A percentile compares a stretch with the other conserved stretches of the same genome.
phyloP scores from a whole-genome alignment of 2,329 filamentous ascomycete genomes.

The Akanthomyces dipterigenus region DNA sequence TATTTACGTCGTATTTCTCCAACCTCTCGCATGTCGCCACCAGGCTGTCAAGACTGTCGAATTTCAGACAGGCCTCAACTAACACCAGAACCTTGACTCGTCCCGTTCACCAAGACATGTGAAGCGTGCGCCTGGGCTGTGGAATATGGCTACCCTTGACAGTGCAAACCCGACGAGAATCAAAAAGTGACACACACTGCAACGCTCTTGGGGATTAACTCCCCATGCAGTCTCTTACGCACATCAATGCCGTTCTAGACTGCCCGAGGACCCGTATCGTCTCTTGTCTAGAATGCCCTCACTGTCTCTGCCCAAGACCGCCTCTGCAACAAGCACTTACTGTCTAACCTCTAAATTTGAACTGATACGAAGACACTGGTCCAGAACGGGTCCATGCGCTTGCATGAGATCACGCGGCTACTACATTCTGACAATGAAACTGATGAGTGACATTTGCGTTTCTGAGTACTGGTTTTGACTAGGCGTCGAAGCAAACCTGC shows the following conservation, averaged over 20 bases:
- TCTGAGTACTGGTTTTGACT: too few relatives aligned
- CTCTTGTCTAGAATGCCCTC: neutral
- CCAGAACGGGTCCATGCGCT: neutral
- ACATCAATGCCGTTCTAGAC: neutral
- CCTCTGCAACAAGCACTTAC: neutral
- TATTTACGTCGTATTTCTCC: too few relatives aligned
- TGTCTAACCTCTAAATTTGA: neutral
- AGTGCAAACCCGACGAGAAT: too few relatives aligned
- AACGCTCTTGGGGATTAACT: neutral
- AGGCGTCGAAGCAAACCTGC: too few relatives aligned
- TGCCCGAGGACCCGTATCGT: neutral
- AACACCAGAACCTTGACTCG: neutral
- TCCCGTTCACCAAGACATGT: neutral
- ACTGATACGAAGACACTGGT: neutral
- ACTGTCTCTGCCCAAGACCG: neutral
- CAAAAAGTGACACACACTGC: neutral
- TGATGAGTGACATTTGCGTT: too few relatives aligned
- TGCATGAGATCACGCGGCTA: too few relatives aligned
- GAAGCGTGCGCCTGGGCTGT: neutral
- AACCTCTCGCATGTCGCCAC: neutral
- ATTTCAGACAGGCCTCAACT: too few relatives aligned
- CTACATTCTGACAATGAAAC: neutral
- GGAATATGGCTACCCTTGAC: too few relatives aligned
- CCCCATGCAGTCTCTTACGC: neutral
- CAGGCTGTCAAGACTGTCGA: neutral